Evolutionary conservation across 2,329 filamentous ascomycete genomes (phyloP), one percentile per base, ranked within the genome.

Genomic region (Tolypocladium ovalisporum): DNA sequence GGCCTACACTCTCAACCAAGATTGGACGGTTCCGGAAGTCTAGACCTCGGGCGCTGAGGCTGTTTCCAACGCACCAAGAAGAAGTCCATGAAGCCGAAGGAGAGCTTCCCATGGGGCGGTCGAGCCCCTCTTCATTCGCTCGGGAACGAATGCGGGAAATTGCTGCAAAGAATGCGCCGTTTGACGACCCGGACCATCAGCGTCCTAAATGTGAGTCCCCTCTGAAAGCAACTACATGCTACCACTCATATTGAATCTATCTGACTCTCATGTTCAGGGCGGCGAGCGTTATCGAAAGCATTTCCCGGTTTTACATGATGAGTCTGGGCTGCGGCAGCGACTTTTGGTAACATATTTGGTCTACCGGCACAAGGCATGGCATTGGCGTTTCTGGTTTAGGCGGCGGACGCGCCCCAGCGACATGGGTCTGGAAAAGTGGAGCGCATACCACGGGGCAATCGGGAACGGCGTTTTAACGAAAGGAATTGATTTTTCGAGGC

Each of bases 61-160:
- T 71, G n/a, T 63, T 74, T 36, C 70, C 71, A 1, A 74, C 72
- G 19, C 71, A 73, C 37, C 71, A 70, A 36, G 72, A 74, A 56
- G 72, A 74, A 56, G 62, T 70, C 51, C 58, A 64, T 7, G 71
- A 72, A 54, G 58, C 68, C 39, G 65, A 60, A 17, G 65, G 65
- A 19, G 59, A 62, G 29, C 63, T 64, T 39, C 61, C 63, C 29
- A 64, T 63, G 37, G 71, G 73, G 27, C 71, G 72, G 34, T 67
- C 67, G 54, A 76, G 74, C 58, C 74, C 74, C 4, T 76, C 75
- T 5, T 75, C 73, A 9, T 73, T 76, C 64, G 73, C 74, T 32
- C 68, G 74, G 52, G 70, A 75, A 59, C 69, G 74, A 22, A 76
- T 76, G 72, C 70, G 73, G 51, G 68, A 75, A 54, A 73, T 76